phyloP scores from a whole-genome alignment of 2,329 filamentous ascomycete genomes.

The Fusarium bulbicola region DNA sequence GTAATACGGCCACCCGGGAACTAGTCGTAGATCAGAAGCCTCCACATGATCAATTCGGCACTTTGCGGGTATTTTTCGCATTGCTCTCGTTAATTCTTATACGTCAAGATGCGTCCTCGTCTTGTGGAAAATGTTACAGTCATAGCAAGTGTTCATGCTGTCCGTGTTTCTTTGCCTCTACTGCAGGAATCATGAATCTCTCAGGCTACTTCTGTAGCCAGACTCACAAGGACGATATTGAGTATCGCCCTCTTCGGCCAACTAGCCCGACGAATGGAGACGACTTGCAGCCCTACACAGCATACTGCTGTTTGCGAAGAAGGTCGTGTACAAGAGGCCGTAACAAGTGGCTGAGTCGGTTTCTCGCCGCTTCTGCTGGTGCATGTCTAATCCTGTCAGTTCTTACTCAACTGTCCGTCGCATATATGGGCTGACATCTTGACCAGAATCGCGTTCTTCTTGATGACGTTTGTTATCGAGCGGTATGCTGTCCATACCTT shows the following conservation, averaged over 20 bases:
- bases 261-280: background rate
- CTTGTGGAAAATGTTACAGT: background rate
- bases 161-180: background rate
- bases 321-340: background rate
- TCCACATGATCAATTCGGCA: constrained; percentile 26
- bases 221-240: constrained; percentile 9
- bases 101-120: background rate
- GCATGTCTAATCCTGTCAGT: constrained; percentile 24
- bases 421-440: background rate
- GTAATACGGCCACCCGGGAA: constrained; percentile 27
- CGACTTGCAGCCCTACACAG: background rate
- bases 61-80: constrained; percentile 14
- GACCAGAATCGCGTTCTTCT: constrained; percentile 17
- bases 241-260: constrained; percentile 24
- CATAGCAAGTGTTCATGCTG: background rate
- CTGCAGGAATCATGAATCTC: constrained; percentile 7
- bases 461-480: constrained; percentile 19
- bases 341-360: background rate
- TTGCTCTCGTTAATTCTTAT: background rate
- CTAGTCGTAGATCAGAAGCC: constrained; percentile 3
- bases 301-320: background rate
- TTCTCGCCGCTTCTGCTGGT: background rate
- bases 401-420: too few species aligned
- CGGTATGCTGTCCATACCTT: constrained; percentile 24
- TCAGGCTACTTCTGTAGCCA: constrained; percentile 18